These are phyloP conservation scores for Rhexocercosporidium sp. DNA, from an alignment of 2,329 filamentous ascomycete genomes.

Conservation along the genomic window DNA sequence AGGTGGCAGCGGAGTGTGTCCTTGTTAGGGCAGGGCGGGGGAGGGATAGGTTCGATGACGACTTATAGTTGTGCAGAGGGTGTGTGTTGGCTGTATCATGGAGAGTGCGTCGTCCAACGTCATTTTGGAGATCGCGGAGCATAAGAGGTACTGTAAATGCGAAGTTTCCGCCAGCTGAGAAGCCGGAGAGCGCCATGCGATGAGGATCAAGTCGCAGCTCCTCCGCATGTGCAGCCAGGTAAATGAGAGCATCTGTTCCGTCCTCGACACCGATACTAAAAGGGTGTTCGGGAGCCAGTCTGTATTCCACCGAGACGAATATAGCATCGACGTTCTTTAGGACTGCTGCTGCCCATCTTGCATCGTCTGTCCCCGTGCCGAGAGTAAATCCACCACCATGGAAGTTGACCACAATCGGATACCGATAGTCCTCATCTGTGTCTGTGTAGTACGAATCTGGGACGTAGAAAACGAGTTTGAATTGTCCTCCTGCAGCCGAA, in stretches of 20 bases:
- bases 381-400: constrained; percentile 72
- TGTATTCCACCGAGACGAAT: constrained; percentile 69
- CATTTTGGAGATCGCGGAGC: constrained; percentile 49
- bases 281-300: constrained; percentile 68
- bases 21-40: constrained; percentile 12
- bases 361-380: constrained; percentile 66
- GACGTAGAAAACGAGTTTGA: constrained; percentile 51
- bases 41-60: constrained; percentile 22
- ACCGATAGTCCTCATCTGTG: constrained; percentile 36
- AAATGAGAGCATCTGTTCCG: constrained; percentile 66
- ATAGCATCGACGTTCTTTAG: constrained; percentile 58
- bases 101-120: constrained; percentile 46
- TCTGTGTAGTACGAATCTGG: constrained; percentile 45
- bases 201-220: constrained; percentile 62
- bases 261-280: constrained; percentile 71
- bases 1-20: constrained; percentile 8
- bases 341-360: constrained; percentile 62
- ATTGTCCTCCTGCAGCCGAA: constrained; percentile 37
- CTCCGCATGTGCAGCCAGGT: constrained; percentile 59
- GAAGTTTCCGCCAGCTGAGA: constrained; percentile 56
- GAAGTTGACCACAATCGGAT: constrained; percentile 66
- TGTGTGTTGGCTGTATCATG: constrained; percentile 13
- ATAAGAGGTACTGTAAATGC: constrained; percentile 47
- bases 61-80: background rate
- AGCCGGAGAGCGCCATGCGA: constrained; percentile 64